Conservation (phyloP, 441 rosid species). For the Populus hybrid region DNA sequence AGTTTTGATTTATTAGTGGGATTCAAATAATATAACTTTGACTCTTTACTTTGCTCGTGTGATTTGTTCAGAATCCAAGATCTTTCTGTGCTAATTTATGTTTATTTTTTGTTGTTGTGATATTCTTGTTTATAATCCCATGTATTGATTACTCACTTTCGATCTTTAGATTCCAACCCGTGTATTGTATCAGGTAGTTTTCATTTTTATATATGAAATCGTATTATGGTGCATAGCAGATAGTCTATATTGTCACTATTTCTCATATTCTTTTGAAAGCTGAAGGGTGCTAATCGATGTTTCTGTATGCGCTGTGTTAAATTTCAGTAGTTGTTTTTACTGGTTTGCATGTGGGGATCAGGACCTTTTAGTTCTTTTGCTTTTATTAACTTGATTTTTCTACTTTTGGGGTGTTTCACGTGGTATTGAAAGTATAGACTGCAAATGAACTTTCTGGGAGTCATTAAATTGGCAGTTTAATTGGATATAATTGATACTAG, state of each 20-base stretch:
- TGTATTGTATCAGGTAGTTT: background rate
- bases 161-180: background rate
- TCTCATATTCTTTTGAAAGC: background rate
- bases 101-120: background rate
- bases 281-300: background rate
- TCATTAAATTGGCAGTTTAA: conserved; percentile 9
- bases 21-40: background rate
- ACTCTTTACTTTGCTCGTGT: background rate
- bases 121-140: conserved; percentile 1
- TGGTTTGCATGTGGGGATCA: conserved; percentile 8
- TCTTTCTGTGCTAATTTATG: conserved; percentile 1
- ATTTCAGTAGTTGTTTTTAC: background rate
- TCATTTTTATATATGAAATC: background rate
- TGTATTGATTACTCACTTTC: background rate
- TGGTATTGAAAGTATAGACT: background rate
- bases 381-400: background rate
- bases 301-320: background rate
- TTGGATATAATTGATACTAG: background rate
- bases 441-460: conserved; percentile 5
- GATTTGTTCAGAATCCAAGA: conserved; percentile 14
- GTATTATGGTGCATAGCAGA: background rate
- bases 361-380: conserved; percentile 13
- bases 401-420: conserved; percentile 10
- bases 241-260: background rate
- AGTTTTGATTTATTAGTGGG: background rate